Base-by-base conservation (phyloP, 345 rosid species). In the Eucalyptus cloeziana region DNA sequence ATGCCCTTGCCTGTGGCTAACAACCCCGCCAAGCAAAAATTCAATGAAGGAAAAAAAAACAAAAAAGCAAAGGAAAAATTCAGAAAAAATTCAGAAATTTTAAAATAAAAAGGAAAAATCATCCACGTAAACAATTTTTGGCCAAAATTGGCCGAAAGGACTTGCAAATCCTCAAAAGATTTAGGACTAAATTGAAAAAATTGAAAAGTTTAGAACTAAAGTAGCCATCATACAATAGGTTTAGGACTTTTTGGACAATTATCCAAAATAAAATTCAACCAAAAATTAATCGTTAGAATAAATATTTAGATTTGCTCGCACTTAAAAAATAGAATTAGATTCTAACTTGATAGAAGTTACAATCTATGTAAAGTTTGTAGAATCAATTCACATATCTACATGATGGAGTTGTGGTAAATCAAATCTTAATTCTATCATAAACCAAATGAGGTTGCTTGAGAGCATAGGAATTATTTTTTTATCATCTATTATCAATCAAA, bases 31-130 rank as follows among this genome's bases (percentile, higher is more conserved):
- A 16, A 17, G 56, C 8, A 17, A 3, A 49, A 13, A 4, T 54
- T 54, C 10, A 21, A 54, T 21, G 58, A 54, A 64, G 19, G 37
- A 3, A 62, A 62, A 30, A 4, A 50, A 4, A 50, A 7, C 0
- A 14, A 64, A n/a, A 27, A 0, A 4, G 1, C 0, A 4, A 12
- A 14, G 4, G 16, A 62, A 64, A 31, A n/a, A 7, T 67, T 15
- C 10, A n/a, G 6, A 31, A 67, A n/a, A 58, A 58, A 10, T 1
- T 58, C n/a, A 25, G 30, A 58, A 25, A 10, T 24, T 58, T 24
- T 25, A 25, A 58, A 58, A 58, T 22, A 21, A 54, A 52, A 54
- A 19, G 58, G 4, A 54, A 64, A 64, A 64, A n/a, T 64, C 16
- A 16, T 64, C 4, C 10, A 4, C 5, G 4, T 30, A 33, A 64